phyloP scores from a whole-genome alignment of 192 early-diverging fungal genomes.

The Coemansia sp. region DNA sequence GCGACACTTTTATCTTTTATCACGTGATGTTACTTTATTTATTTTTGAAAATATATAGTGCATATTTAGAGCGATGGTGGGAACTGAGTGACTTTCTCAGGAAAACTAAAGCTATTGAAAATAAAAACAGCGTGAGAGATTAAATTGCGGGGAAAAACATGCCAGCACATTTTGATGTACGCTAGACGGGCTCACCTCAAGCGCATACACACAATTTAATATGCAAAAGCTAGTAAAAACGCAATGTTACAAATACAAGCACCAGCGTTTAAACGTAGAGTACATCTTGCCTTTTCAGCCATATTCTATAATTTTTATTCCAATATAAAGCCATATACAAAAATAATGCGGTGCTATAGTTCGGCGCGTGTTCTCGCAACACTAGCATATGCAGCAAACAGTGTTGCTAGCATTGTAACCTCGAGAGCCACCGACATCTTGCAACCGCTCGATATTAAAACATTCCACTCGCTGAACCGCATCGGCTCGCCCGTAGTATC shows the following conservation, averaged over 20 bases:
- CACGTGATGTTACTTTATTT: too few relatives aligned
- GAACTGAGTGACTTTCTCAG: too few relatives aligned
- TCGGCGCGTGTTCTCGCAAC: neutral
- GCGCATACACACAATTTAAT: constrained; percentile 11
- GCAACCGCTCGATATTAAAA: constrained; percentile 52
- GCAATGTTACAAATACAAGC: neutral
- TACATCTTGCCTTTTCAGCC: neutral
- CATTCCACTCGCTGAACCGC: constrained; percentile 38
- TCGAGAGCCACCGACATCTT: neutral
- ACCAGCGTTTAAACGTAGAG: too few relatives aligned
- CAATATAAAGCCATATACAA: neutral
- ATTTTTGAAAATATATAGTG: too few relatives aligned
- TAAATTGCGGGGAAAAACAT: too few relatives aligned
- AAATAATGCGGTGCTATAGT: neutral
- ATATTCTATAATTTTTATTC: neutral
- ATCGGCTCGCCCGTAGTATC: constrained; percentile 37
- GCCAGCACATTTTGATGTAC: too few relatives aligned
- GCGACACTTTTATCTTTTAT: too few relatives aligned
- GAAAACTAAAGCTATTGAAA: too few relatives aligned
- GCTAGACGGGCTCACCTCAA: neutral
- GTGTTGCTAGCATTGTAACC: neutral
- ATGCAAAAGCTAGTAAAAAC: neutral
- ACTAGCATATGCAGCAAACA: neutral
- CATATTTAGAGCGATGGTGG: too few relatives aligned
- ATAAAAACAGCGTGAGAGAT: too few relatives aligned